phyloP scores from a whole-genome alignment of 495 filamentous ascomycete genomes.

The Staphylotrichum longicolle region DNA sequence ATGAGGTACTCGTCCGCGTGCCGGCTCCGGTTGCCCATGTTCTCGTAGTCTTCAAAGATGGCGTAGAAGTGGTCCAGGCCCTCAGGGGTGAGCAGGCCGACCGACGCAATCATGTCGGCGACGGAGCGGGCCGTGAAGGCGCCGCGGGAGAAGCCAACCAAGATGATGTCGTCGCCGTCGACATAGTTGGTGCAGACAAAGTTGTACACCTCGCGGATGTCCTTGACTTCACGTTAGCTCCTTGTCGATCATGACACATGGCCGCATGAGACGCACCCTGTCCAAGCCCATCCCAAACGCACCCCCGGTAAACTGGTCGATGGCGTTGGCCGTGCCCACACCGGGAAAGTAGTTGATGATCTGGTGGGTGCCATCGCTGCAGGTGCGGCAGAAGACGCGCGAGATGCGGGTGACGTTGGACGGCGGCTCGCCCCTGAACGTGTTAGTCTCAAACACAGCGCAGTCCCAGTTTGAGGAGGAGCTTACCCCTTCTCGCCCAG shows the following conservation, averaged over 20 bases:
- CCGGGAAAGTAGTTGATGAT: slow-evolving; percentile 49
- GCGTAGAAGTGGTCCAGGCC: slow-evolving; percentile 59
- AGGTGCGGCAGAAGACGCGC: slow-evolving; percentile 35
- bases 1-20: slow-evolving; percentile 27
- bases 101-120: slow-evolving; percentile 55
- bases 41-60: slow-evolving; percentile 55
- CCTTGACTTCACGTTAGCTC: slow-evolving; percentile 8
- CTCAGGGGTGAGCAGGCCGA: slow-evolving; percentile 60
- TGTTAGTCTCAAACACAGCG: slow-evolving; percentile 6
- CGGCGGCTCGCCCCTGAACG: slow-evolving; percentile 32
- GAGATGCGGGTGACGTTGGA: slow-evolving; percentile 49
- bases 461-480: no score
- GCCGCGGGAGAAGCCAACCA: slow-evolving; percentile 68
- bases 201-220: slow-evolving; percentile 63
- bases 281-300: slow-evolving; percentile 46
- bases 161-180: slow-evolving; percentile 61
- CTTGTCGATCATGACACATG: no score
- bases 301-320: slow-evolving; percentile 50
- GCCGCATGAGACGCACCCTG: slow-evolving; percentile 9
- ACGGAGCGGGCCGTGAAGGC: slow-evolving; percentile 66
- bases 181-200: slow-evolving; percentile 64
- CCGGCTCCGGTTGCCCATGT: slow-evolving; percentile 29
- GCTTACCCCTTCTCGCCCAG: slow-evolving; percentile 32
- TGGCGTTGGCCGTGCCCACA: slow-evolving; percentile 43
- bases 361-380: slow-evolving; percentile 35